Conservation (phyloP, 352 stramenopile species). For the Thraustotheca clavata region DNA sequence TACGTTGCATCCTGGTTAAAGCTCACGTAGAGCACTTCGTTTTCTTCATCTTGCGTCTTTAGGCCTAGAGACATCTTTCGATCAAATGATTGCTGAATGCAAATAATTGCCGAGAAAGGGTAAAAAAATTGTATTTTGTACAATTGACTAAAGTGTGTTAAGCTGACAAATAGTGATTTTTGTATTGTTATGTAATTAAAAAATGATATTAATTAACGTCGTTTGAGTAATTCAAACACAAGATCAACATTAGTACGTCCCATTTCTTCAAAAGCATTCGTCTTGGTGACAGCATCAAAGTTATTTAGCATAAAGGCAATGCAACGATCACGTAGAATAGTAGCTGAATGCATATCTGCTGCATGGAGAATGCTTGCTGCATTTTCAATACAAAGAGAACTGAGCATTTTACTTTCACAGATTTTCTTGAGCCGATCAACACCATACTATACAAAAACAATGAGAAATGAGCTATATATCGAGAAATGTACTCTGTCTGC, state of each 20-base stretch:
- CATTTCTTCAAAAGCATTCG: constrained; percentile 97
- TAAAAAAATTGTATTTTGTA: too few relatives aligned
- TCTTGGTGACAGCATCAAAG: constrained; percentile 97
- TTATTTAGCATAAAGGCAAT: constrained; percentile 96
- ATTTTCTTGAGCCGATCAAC: constrained; percentile 86
- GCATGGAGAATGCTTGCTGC: constrained; percentile 94
- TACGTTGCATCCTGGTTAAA: constrained; percentile 90
- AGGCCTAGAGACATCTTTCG: constrained; percentile 20
- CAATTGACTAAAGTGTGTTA: too few relatives aligned
- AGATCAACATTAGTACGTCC: constrained; percentile 96
- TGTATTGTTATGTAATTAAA: too few relatives aligned
- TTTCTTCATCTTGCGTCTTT: constrained; percentile 23
- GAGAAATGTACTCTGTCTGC: constrained; percentile 59
- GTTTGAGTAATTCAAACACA: constrained; percentile 95
- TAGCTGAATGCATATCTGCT: constrained; percentile 92
- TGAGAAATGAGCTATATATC: not conserved
- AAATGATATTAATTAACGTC: constrained; percentile 37
- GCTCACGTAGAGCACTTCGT: constrained; percentile 81
- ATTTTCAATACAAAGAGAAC: constrained; percentile 93
- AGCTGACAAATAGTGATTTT: too few relatives aligned
- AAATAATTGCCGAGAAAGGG: too few relatives aligned
- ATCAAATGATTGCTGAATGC: too few relatives aligned
- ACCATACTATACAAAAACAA: constrained; percentile 46
- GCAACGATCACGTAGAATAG: constrained; percentile 89
- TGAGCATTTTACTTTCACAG: constrained; percentile 95